Base-by-base conservation (phyloP, 164 flowering plant species). In the Liquidambar formosana region DNA sequence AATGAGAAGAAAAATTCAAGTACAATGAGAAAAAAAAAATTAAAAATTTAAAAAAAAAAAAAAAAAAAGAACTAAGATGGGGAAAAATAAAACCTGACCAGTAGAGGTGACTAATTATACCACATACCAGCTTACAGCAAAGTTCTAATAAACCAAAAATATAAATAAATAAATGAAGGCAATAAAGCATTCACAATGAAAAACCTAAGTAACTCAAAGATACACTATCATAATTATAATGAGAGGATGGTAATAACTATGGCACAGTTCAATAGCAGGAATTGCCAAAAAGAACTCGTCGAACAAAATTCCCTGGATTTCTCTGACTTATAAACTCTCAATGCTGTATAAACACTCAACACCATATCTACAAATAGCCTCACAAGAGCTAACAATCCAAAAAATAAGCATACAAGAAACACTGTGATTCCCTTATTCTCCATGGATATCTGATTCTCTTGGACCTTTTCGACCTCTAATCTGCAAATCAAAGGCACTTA, bases 391-490 rank as follows among this genome's bases (percentile, higher is more conserved):
- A 89, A 67, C 22, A 81, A 57, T 16, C 87, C 90, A 56, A 88
- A 84, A 65, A 78, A 61, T 46, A 88, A 63, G 81, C 95, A 83
- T 43, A 85, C 57, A 63, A 89, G 66, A 73, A 94, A 83, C 11
- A 89, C 78, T 1, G 68, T 77, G 27, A 86, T 61, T 56, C 91
- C 88, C 82, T 88, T 92, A 49, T 85, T 87, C 79, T 89, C 96
- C 88, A 91, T 74, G 53, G 79, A 76, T n/a, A 45, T 53, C 57
- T 88, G 97, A 69, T 82, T 80, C 59, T 71, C 76, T 63, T 15
- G 54, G n/a, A 89, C 86, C 70, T 68, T 78, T 65, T 84, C 83
- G 14, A 94, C 84, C 75, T 86, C 88, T 54, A 66, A 82, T 79
- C 99, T 94, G 97, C 87, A 79, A 71, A 61, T 19, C 38, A 23